Percentiles rank a stretch among this genome's conserved stretches.
Conservation (phyloP, 2,329 filamentous ascomycete genomes). For the Metarhizium anisopliae region DNA sequence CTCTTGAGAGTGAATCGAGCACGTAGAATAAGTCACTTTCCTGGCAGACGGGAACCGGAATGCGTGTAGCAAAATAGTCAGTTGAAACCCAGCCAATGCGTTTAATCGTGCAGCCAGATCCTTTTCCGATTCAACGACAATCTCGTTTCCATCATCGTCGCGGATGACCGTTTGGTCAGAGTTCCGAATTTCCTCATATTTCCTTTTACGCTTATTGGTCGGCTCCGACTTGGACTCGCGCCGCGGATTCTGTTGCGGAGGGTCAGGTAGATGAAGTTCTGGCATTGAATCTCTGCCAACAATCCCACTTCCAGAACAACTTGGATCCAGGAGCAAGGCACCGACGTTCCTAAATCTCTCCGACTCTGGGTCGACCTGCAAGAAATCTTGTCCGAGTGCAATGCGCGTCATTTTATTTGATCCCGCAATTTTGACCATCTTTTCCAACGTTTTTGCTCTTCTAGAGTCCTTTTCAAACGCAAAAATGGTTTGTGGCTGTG, state of each 20-base stretch:
- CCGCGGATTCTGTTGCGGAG: constrained; percentile 10
- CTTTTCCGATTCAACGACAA: constrained; percentile 40
- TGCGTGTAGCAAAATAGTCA: constrained; percentile 73
- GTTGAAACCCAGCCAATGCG: constrained; percentile 73
- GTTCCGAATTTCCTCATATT: constrained; percentile 28
- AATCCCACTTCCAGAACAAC: constrained; percentile 93
- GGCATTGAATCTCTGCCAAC: constrained; percentile 77
- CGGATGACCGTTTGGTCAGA: constrained; percentile 30
- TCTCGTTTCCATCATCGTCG: constrained; percentile 51
- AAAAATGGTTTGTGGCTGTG: constrained; percentile 42
- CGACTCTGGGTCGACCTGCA: constrained; percentile 60
- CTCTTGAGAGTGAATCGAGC: constrained; percentile 77
- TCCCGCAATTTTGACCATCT: constrained; percentile 76
- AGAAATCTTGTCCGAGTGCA: constrained; percentile 69
- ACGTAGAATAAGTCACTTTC: constrained; percentile 86
- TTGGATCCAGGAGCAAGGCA: constrained; percentile 80
- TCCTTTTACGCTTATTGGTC: constrained; percentile 33
- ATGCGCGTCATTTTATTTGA: constrained; percentile 59
- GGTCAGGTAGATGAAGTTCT: constrained; percentile 48
- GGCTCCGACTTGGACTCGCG: background rate
- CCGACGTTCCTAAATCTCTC: constrained; percentile 60
- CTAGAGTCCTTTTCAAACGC: constrained; percentile 70
- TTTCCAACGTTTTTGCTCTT: constrained; percentile 67
- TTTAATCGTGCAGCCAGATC: constrained; percentile 56
- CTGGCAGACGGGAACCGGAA: constrained; percentile 68